Base-by-base conservation (phyloP, 2,329 filamentous ascomycete genomes). In the Aspergillus floridensis region DNA sequence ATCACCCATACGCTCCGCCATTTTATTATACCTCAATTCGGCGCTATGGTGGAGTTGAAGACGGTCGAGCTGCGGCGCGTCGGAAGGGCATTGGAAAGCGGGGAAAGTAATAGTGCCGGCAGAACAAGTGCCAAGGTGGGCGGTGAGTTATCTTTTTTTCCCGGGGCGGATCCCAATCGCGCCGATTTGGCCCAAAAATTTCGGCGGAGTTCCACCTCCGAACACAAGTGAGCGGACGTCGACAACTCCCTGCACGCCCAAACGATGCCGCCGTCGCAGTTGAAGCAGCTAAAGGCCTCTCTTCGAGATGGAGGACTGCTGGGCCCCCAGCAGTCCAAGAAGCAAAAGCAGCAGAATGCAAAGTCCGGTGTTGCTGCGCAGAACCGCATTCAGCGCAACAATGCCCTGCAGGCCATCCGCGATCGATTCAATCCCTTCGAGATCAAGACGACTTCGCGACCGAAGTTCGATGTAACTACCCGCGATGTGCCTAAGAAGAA, bases 371-470 rank as follows among this genome's bases (percentile, higher is more conserved):
- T 85, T 58, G 84, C 82, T 63, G 86, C 84, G 67, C 88, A 93
- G 70, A 90, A 92, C 76, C 88, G 91, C 61, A 83, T 91, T 26
- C 86, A 92, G 73, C 86, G 89, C 71, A 86, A 89, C 70, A 88
- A 87, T 58, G 91, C 92, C 16, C 82, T 99, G 63, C 87, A 90
- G 68, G 86, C 86, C 59, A 97, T 99, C 73, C 89, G 95, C 72
- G 93, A 98, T 71, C 89, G 93, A 67, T 98, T 98, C 84, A 99
- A 99, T 74, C 95, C 95, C 0, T 99, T 99, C 77, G 95, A 99
- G 72, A 86, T 96, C 74, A 96, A 96, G 77, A 86, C 90, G 59
- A 87, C 89, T 46, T 82, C 88, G 1, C 90, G 88, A 0, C 87
- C 87, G 58, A 98, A 98, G 70, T 96, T 96, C 65, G 88, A 93